Evolutionary conservation across 2,329 filamentous ascomycete genomes (phyloP), one percentile per base, ranked within the genome.

Genomic region (Stachybotrys elegans): DNA sequence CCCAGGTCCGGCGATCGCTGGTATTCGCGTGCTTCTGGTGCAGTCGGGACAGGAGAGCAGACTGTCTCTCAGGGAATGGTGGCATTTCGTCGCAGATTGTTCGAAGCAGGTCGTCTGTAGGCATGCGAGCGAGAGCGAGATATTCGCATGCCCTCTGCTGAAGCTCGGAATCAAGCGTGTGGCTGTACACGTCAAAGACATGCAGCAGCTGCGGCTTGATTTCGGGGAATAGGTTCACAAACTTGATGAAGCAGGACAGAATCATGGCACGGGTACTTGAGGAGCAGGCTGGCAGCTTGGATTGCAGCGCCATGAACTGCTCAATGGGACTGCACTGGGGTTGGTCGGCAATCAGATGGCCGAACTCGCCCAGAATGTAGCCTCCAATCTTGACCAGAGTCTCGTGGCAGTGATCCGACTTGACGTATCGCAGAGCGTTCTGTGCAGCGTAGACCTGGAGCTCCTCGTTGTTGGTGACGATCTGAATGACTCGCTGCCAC

Each of bases 81-180:
- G 93, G 93, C 94, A 98, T 98, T 64, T 98, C 93, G 56, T 98
- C 93, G 63, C 91, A 95, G 6, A 98, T 84, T 0, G 93, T 97
- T 42, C 93, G 82, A 12, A 98, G 74, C 6, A 98, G 77, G 52
- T 97, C 91, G 57, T 98, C 93, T 0, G 88, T 89, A 1, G 89
- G 86, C 62, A 94, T 76, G 25, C 80, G 91, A 16, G 90, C 89
- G 49, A 98, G 74, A 1, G 86, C 83, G 47, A 96, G 74, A 63
- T 97, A 98, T 63, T 98, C 93, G 68, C 90, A 98, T 13, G 93
- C 92, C 67, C 93, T 77, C 69, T 98, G 93, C 64, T 98, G 93
- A 52, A 98, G 74, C 63, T 98, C 93, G 0, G 93, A 88, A 63
- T 98, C 93, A 22, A 97, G 75, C 0, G 91, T 94, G 63, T 97